Evolutionary conservation across 2,329 filamentous ascomycete species (phyloP).

Genomic region (Xylariaceae sp.): DNA sequence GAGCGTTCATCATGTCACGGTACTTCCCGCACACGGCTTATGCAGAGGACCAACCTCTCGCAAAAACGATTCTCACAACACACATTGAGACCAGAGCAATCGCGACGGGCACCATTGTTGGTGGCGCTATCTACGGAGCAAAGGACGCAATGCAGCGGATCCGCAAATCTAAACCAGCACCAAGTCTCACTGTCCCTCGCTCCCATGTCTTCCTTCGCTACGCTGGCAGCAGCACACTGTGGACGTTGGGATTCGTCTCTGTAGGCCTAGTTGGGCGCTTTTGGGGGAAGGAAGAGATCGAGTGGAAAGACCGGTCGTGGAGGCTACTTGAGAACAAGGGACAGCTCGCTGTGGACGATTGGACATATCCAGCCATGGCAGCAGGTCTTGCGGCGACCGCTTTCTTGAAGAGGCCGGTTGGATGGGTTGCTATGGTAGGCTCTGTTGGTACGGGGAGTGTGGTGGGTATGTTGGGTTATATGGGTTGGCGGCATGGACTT

Average conservation of each 20-base stretch:
- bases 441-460: slow-evolving; percentile 46
- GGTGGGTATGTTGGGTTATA: slow-evolving; percentile 44
- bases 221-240: slow-evolving; percentile 41
- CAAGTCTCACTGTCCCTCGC: slow-evolving; percentile 21
- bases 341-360: slow-evolving; percentile 56
- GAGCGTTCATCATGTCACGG: slow-evolving; percentile 43
- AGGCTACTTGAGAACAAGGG: slow-evolving; percentile 54
- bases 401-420: slow-evolving; percentile 25
- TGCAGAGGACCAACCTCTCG: slow-evolving; percentile 59
- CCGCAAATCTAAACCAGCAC: slow-evolving; percentile 18
- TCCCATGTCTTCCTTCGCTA: slow-evolving; percentile 40
- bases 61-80: slow-evolving; percentile 51
- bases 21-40: slow-evolving; percentile 53
- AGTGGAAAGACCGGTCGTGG: slow-evolving; percentile 64
- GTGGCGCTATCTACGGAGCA: slow-evolving; percentile 36
- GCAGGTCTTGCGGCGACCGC: slow-evolving; percentile 26
- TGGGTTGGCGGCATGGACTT: slow-evolving; percentile 48
- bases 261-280: slow-evolving; percentile 47
- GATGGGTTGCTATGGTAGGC: slow-evolving; percentile 41
- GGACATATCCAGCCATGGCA: slow-evolving; percentile 43
- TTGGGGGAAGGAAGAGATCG: slow-evolving; percentile 53
- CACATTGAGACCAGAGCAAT: slow-evolving; percentile 57
- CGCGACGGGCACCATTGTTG: slow-evolving; percentile 49
- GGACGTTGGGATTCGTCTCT: slow-evolving; percentile 42
- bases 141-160: slow-evolving; percentile 13